phyloP scores from a whole-genome alignment of 352 stramenopile genomes.

The Phytopythium aichiense region DNA sequence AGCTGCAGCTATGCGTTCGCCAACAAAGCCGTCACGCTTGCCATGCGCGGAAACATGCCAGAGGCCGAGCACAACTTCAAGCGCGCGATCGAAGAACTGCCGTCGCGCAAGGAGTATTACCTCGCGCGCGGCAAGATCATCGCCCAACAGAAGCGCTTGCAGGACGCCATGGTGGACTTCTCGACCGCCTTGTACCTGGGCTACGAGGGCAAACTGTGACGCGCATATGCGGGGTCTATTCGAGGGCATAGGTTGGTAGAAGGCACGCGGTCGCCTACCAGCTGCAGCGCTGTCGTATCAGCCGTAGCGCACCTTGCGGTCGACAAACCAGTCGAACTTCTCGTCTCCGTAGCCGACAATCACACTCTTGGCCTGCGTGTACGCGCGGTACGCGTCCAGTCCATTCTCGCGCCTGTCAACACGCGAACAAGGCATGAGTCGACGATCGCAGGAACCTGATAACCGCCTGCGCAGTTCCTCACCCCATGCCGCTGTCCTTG shows the following conservation, averaged over 20 bases:
- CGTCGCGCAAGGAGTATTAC: slow-evolving; percentile 68
- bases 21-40: slow-evolving; percentile 59
- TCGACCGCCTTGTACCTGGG: slow-evolving; percentile 66
- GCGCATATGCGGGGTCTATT: neutral
- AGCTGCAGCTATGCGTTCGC: slow-evolving; percentile 62
- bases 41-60: slow-evolving; percentile 28
- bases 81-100: slow-evolving; percentile 61
- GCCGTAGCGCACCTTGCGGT: slow-evolving; percentile 52
- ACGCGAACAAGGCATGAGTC: slow-evolving; percentile 2
- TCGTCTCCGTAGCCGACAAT: slow-evolving; percentile 55
- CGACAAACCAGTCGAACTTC: slow-evolving; percentile 77
- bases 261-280: neutral
- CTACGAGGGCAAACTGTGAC: slow-evolving; percentile 69
- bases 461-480: neutral
- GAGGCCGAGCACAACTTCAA: slow-evolving; percentile 52
- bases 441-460: neutral
- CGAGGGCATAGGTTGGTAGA: neutral
- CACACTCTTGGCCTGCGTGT: slow-evolving; percentile 78
- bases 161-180: slow-evolving; percentile 81
- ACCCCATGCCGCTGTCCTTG: slow-evolving; percentile 68
- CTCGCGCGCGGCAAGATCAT: slow-evolving; percentile 62
- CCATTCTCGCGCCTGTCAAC: slow-evolving; percentile 79
- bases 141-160: slow-evolving; percentile 63
- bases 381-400: slow-evolving; percentile 56
- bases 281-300: slow-evolving; percentile 11